phyloP scores from a whole-genome alignment of 2,329 filamentous ascomycete genomes.

The Pseudogymnoascus sp. region DNA sequence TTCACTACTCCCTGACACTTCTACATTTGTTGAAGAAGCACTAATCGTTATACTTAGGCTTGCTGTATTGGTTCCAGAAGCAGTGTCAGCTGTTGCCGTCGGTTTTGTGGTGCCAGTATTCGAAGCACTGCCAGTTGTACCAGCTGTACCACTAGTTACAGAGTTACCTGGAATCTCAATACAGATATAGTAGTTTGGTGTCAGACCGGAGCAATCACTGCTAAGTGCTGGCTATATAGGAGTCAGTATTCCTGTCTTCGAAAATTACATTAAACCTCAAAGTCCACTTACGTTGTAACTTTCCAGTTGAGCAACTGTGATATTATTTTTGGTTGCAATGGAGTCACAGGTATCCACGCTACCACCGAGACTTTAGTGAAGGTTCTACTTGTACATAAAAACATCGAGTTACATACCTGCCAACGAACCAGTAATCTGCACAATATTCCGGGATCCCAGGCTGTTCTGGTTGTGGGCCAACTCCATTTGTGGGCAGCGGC shows the following conservation, averaged over 20 bases:
- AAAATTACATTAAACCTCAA: neutral
- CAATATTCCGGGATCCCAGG: slow-evolving; percentile 3
- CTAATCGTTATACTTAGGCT: neutral
- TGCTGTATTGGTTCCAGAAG: no score
- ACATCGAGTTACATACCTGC: neutral
- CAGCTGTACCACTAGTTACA: neutral
- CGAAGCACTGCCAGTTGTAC: neutral
- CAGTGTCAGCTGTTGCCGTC: no score
- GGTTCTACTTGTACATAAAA: neutral
- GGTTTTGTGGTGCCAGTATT: neutral
- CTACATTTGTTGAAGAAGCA: neutral
- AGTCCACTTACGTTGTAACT: neutral
- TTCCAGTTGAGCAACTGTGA: slow-evolving; percentile 3
- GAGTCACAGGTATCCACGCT: slow-evolving; percentile 3
- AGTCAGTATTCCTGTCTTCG: neutral
- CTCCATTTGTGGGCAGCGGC: slow-evolving; percentile 4
- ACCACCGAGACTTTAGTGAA: neutral
- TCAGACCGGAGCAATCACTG: slow-evolving; percentile 6
- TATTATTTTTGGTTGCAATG: slow-evolving; percentile 2
- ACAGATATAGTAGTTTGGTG: slow-evolving; percentile 9
- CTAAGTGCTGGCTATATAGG: neutral
- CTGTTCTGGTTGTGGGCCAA: slow-evolving; percentile 10
- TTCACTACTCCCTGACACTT: neutral
- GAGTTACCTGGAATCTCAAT: slow-evolving; percentile 7
- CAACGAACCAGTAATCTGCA: slow-evolving; percentile 7